Percentiles rank a stretch among this genome's conserved stretches.
Evolutionary conservation across 2,329 filamentous ascomycete species (phyloP).

Genomic region (Aspergillus oerlinghausenensis): DNA sequence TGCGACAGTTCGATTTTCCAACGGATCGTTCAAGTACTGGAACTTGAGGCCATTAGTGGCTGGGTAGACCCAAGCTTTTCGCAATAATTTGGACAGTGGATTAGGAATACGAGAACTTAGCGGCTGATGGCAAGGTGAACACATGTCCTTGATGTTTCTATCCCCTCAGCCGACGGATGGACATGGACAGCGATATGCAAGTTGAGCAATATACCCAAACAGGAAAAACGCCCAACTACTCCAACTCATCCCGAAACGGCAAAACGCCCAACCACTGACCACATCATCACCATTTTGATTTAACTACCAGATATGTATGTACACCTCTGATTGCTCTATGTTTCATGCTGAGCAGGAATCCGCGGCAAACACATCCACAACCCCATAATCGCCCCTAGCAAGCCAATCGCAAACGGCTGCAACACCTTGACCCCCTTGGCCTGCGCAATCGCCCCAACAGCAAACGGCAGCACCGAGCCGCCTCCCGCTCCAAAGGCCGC

Average conservation of each 20-base stretch:
- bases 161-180: no score
- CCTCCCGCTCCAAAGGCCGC: conserved; percentile 72
- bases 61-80: no score
- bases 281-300: neutral
- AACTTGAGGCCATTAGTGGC: neutral
- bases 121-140: no score
- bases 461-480: conserved; percentile 47
- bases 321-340: no score
- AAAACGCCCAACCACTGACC: neutral
- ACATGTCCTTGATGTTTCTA: neutral
- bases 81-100: no score
- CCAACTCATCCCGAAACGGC: neutral
- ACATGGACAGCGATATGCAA: neutral
- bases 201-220: neutral
- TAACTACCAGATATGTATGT: no score
- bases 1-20: neutral
- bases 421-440: conserved; percentile 55
- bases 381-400: conserved; percentile 48
- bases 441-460: conserved; percentile 47
- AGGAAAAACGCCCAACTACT: neutral
- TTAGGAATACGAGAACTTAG: no score
- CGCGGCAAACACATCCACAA: conserved; percentile 45
- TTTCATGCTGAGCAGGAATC: conserved; percentile 7
- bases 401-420: conserved; percentile 49
- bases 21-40: neutral